Base-by-base conservation (phyloP, 2,329 filamentous ascomycete species). In the Macrophomina phaseolina region DNA sequence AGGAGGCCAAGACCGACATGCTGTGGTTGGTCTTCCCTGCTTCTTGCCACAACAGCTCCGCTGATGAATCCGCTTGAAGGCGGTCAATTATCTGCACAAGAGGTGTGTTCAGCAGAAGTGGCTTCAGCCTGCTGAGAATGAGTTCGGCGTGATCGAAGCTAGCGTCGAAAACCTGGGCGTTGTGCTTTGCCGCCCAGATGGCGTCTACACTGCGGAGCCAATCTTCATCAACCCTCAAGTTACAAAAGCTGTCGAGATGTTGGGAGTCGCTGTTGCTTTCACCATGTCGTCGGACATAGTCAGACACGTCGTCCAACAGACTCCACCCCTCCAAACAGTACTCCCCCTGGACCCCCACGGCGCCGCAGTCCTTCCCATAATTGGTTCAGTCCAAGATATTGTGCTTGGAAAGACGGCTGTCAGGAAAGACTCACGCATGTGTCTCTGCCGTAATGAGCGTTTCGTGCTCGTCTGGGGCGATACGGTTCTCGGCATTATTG, bases 241-340 rank as follows among this genome's bases (percentile, higher is more conserved):
- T 11, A 70, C 79, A 23, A 77, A 70, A 8, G 79, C 81, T 3
- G 76, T 81, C 7, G 76, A 79, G 45, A 75, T 75, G 40, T 75
- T 83, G 46, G 81, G 81, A 66, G 73, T 80, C 23, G 73, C 75
- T 4, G 79, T 82, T 52, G 80, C 80, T 14, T 76, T 82, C 67
- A 82, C 82, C 28, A 81, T 83, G 79, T 80, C 78, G 4, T 78
- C 79, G 1, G 76, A 81, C 38, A 80, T 82, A 68, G 78, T 81
- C 23, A 75, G 78, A 18, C 77, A 78, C n/a, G 78, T 83, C 40
- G 72, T 82, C 68, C 70, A 71, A 5, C 74, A 72, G 0, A 67
- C 81, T 16, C 56, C 74, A 1, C 74, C 76, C 5, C 73, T 75
- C 32, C 80, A 81, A 62, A 77, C 72, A 0, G 80, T 82, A 68